phyloP scores from a whole-genome alignment of 371 early-diverging fungal genomes.

The Saksenaea oblongispora region DNA sequence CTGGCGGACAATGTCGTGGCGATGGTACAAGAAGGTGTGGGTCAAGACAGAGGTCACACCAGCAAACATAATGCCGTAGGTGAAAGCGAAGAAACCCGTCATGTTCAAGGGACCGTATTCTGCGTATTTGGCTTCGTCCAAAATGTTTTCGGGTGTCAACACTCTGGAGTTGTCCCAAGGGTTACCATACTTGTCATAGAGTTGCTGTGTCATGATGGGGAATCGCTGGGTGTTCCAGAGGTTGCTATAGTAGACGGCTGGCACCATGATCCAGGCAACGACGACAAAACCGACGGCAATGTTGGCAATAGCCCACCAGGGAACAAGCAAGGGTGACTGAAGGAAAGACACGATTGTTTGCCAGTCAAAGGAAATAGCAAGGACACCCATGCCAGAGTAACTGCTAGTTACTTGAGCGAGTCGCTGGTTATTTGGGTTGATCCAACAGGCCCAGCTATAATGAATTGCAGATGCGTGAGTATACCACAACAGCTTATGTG shows the following conservation, averaged over 20 bases:
- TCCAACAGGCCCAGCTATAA: slow-evolving; percentile 63
- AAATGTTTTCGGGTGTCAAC: slow-evolving; percentile 51
- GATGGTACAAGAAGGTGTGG: slow-evolving; percentile 65
- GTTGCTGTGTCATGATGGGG: slow-evolving; percentile 56
- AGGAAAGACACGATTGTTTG: slow-evolving; percentile 65
- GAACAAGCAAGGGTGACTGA: slow-evolving; percentile 72
- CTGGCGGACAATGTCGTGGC: slow-evolving; percentile 60
- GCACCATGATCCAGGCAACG: slow-evolving; percentile 75
- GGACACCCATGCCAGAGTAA: slow-evolving; percentile 66
- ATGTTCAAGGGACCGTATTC: slow-evolving; percentile 74
- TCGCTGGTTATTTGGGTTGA: slow-evolving; percentile 59
- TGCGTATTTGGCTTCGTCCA: slow-evolving; percentile 65
- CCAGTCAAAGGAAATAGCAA: slow-evolving; percentile 79
- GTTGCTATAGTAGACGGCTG: slow-evolving; percentile 71
- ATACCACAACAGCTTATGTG: too few relatives aligned
- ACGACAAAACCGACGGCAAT: slow-evolving; percentile 69
- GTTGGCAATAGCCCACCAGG: slow-evolving; percentile 74
- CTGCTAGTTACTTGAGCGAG: slow-evolving; percentile 65
- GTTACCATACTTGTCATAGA: slow-evolving; percentile 51
- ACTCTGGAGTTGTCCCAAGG: slow-evolving; percentile 57
- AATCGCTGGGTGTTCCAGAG: slow-evolving; percentile 64
- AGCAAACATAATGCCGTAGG: slow-evolving; percentile 67
- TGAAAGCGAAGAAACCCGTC: slow-evolving; percentile 56
- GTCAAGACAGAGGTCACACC: slow-evolving; percentile 65
- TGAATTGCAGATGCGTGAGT: too few relatives aligned